phyloP scores from a whole-genome alignment of 176 grass and related monocot genomes.

The Rhynchospora breviuscula region DNA sequence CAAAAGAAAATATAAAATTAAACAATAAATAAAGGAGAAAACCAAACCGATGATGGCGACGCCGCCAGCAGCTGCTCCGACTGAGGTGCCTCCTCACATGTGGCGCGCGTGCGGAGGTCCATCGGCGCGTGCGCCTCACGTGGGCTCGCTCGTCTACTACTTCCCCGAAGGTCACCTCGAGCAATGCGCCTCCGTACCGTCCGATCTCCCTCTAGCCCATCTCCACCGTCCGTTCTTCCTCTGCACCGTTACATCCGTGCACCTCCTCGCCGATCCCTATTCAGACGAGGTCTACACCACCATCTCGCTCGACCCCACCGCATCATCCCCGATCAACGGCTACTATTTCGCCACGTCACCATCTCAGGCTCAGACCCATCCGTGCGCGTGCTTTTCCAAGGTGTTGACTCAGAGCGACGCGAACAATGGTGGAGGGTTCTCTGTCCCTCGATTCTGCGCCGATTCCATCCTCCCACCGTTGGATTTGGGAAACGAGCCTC shows the following conservation, averaged over 20 bases:
- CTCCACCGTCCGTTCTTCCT: slow-evolving; percentile 25
- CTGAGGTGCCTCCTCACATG: slow-evolving; percentile 6
- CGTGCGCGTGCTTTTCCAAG: slow-evolving; percentile 26
- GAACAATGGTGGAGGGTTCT: slow-evolving; percentile 83
- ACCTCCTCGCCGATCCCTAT: slow-evolving; percentile 31
- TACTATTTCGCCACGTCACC: neutral
- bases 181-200: slow-evolving; percentile 33
- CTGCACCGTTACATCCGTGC: slow-evolving; percentile 37
- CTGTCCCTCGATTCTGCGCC: slow-evolving; percentile 63
- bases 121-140: slow-evolving; percentile 35
- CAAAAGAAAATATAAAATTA: neutral
- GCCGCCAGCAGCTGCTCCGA: neutral
- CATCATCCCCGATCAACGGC: no score
- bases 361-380: neutral
- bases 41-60: neutral
- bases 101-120: slow-evolving; percentile 57
- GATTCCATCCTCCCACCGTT: slow-evolving; percentile 55
- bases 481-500: slow-evolving; percentile 41
- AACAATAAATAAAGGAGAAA: neutral
- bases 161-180: slow-evolving; percentile 69
- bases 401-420: slow-evolving; percentile 77
- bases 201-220: neutral
- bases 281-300: slow-evolving; percentile 50
- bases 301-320: slow-evolving; percentile 34
- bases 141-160: slow-evolving; percentile 59